Evolutionary conservation across 441 rosid species (phyloP).

Genomic region (California macrophylla): DNA sequence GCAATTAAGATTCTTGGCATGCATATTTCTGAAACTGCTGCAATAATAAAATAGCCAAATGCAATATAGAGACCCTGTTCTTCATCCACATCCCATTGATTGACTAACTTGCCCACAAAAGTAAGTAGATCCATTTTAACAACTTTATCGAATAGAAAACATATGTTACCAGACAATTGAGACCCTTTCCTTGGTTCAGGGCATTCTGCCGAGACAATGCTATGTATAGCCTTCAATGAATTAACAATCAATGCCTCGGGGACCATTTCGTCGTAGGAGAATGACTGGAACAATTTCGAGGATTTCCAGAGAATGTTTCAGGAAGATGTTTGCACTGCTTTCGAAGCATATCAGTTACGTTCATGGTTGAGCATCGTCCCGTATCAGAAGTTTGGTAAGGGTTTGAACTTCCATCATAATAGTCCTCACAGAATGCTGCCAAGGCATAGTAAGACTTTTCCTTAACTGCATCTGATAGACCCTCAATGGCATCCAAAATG

Average conservation of each 20-base stretch:
- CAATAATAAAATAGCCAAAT: no score
- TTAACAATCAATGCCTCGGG: background rate
- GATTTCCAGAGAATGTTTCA: background rate
- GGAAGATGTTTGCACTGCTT: background rate
- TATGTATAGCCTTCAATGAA: background rate
- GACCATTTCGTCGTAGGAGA: slow-evolving; percentile 1
- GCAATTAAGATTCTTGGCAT: no score
- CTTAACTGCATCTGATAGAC: slow-evolving; percentile 92
- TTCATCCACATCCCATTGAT: background rate
- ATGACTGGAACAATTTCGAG: background rate
- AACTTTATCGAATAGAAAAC: background rate
- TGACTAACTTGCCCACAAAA: background rate
- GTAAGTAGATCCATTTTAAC: background rate
- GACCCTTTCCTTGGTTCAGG: slow-evolving; percentile 4
- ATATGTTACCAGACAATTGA: slow-evolving; percentile 3
- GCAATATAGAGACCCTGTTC: no score
- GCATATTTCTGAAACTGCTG: no score
- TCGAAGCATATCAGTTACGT: background rate
- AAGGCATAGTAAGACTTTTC: slow-evolving; percentile 95
- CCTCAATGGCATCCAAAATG: slow-evolving; percentile 82
- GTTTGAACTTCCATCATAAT: slow-evolving; percentile 47
- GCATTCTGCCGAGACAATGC: background rate
- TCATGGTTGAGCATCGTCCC: background rate
- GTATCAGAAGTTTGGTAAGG: slow-evolving; percentile 31
- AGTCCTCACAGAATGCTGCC: slow-evolving; percentile 81